Percentiles rank a stretch among this genome's conserved stretches.
These are phyloP conservation scores for Paramecium sonneborni DNA, from an alignment of 73 alveolate genomes.

Conservation along the genomic window DNA sequence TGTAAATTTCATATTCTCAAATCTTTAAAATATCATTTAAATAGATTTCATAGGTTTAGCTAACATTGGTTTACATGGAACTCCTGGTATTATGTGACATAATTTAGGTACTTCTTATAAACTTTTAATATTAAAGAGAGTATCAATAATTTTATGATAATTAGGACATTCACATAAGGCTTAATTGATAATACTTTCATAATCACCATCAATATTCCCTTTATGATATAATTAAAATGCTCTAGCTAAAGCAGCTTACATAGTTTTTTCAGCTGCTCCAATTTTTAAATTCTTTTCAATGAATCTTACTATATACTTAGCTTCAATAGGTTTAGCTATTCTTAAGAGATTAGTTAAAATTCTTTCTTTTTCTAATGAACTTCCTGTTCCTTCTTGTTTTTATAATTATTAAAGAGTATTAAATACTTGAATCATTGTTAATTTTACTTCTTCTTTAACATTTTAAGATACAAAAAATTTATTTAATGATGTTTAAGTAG, in stretches of 20 bases:
- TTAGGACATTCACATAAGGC: constrained; percentile 94
- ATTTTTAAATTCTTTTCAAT: constrained; percentile 92
- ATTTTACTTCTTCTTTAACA: constrained; percentile 61
- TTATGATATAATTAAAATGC: constrained; percentile 72
- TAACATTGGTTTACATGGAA: constrained; percentile 98
- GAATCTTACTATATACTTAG: constrained; percentile 93
- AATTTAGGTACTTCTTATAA: constrained; percentile 70
- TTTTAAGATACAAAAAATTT: constrained; percentile 78
- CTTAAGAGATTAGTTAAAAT: constrained; percentile 81
- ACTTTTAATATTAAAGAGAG: constrained; percentile 72
- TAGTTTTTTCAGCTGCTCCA: constrained; percentile 98
- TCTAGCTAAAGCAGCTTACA: constrained; percentile 90
- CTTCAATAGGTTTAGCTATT: constrained; percentile 90
- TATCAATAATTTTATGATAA: constrained; percentile 87
- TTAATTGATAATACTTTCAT: constrained; percentile 86
- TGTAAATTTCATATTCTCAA: constrained; percentile 91
- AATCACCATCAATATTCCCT: constrained; percentile 72
- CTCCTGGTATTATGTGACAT: constrained; percentile 93
- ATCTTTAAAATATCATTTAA: constrained; percentile 85
- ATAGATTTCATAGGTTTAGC: constrained; percentile 98
- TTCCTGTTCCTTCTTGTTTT: constrained; percentile 81
- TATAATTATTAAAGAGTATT: constrained; percentile 69
- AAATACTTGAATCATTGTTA: constrained; percentile 69
- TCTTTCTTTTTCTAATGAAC: constrained; percentile 84
- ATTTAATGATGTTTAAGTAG: constrained; percentile 83